Evolutionary conservation across 805 yeast species (phyloP), one percentile per base, ranked within the genome.

Genomic region (Cephaloascus fragrans): DNA sequence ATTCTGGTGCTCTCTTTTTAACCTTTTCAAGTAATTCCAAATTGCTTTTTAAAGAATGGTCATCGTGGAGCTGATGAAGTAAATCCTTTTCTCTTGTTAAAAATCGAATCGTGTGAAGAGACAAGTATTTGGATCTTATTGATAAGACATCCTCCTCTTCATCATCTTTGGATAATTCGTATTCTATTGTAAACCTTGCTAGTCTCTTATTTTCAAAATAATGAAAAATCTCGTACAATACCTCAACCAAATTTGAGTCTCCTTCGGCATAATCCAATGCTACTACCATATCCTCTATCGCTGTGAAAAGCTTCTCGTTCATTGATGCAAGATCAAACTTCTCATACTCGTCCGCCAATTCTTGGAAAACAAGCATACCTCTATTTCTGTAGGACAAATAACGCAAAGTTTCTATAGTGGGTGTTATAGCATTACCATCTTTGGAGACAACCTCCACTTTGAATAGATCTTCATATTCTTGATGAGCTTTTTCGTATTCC

Each of bases 321-420:
- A 23, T 8, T 23, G 12, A 23, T 12, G 6, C 28, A 23, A 8
- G 6, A 23, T 6, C 12, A 8, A 23, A 23, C 6, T 23, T 6
- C 12, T 23, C 28, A 23, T 6, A 23, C 10, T 23, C 6, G 28
- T 23, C 28, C 12, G 28, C 28, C 9, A 71, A 46, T 38, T 56
- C 54, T 23, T 69, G 63, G 19, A 83, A 69, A 43, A 77, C 72
- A 26, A 86, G 67, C 48, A 86, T 69, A 0, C 95, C 96, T 41
- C 95, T 63, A 52, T 90, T 93, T 46, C 96, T 71, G 52, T 78
- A 77, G 1, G 83, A 81, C 47, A 93, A 63, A 51, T 84, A 88
- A 38, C 95, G 71, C 26, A 93, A 64, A 9, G 79, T 72, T 46
- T 81, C 78, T 18, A 89, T 72, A 2, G 83, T 76, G 1, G 94